A percentile compares a stretch with the other conserved stretches of the same genome.
Evolutionary conservation across 1,139 yeast genomes (phyloP).

Genomic region (Magnusiomyces tetraspermus): DNA sequence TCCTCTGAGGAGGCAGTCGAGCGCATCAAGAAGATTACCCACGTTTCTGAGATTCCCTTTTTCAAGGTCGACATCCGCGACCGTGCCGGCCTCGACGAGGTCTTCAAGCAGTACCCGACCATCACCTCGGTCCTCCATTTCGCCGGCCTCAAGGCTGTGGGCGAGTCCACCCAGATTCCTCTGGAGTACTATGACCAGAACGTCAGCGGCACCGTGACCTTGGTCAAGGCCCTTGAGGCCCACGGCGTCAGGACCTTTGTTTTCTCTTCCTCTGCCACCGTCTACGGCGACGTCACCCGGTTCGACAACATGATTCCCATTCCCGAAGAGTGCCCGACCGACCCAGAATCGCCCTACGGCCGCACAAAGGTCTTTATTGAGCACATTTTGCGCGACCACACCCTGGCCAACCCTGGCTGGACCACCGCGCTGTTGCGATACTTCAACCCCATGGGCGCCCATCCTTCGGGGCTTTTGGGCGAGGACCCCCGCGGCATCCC

Average conservation of each 20-base stretch:
- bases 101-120: slow-evolving; percentile 41
- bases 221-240: slow-evolving; percentile 46
- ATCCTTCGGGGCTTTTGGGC: slow-evolving; percentile 69
- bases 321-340: slow-evolving; percentile 70
- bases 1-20: slow-evolving; percentile 62
- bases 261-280: slow-evolving; percentile 75
- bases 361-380: slow-evolving; percentile 61
- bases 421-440: slow-evolving; percentile 61
- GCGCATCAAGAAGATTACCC: slow-evolving; percentile 49
- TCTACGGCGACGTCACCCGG: slow-evolving; percentile 74
- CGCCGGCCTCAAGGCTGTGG: slow-evolving; percentile 84
- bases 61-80: slow-evolving; percentile 52
- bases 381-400: slow-evolving; percentile 49
- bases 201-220: slow-evolving; percentile 53
- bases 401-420: slow-evolving; percentile 44
- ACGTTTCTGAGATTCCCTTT: slow-evolving; percentile 44
- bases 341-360: slow-evolving; percentile 73
- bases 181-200: slow-evolving; percentile 62
- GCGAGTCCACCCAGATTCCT: slow-evolving; percentile 70
- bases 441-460: slow-evolving; percentile 81
- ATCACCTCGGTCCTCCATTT: slow-evolving; percentile 64
- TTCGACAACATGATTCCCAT: slow-evolving; percentile 68
- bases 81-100: slow-evolving; percentile 38
- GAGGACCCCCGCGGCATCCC: slow-evolving; percentile 76
- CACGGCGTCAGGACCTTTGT: slow-evolving; percentile 49